phyloP scores from a whole-genome alignment of 176 grass and related monocot species.

The Areca catechu region DNA sequence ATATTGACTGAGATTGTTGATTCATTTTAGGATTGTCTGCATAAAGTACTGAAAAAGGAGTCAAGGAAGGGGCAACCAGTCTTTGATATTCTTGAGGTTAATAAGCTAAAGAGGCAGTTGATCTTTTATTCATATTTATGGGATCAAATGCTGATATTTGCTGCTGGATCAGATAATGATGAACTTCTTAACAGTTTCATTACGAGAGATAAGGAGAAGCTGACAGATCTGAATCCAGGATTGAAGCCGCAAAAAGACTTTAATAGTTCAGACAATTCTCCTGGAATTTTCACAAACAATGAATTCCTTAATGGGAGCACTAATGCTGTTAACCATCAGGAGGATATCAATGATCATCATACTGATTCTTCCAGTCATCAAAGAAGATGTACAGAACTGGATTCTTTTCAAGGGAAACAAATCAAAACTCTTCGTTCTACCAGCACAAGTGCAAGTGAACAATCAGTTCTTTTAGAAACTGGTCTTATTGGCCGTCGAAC shows the following conservation, averaged over 20 bases:
- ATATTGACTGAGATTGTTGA: conserved; percentile 11
- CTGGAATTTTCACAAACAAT: conserved; percentile 27
- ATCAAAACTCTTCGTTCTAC: conserved; percentile 37
- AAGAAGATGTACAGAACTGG: conserved; percentile 25
- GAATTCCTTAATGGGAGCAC: conserved; percentile 29
- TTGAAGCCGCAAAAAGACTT: conserved; percentile 38
- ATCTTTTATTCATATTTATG: conserved; percentile 79
- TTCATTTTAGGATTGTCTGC: conserved; percentile 49
- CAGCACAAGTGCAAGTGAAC: conserved; percentile 46
- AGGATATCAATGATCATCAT: conserved; percentile 23
- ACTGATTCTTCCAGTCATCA: conserved; percentile 16
- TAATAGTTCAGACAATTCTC: conserved; percentile 16
- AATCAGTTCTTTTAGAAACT: conserved; percentile 40
- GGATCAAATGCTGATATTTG: conserved; percentile 64
- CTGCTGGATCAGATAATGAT: conserved; percentile 36
- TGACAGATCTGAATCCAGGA: conserved; percentile 27
- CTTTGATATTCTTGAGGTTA: conserved; percentile 88
- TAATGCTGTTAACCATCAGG: conserved; percentile 15
- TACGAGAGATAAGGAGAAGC: conserved; percentile 38
- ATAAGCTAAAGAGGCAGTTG: conserved; percentile 78
- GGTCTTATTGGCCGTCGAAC: conserved; percentile 61
- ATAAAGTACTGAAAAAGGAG: conserved; percentile 76
- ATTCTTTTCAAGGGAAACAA: conserved; percentile 38
- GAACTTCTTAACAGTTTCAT: conserved; percentile 23
- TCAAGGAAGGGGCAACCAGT: conserved; percentile 35